Evolutionary conservation across 2,329 filamentous ascomycete species (phyloP), one percentile per base, ranked within the genome.

Genomic region (Penicillium olsonii): DNA sequence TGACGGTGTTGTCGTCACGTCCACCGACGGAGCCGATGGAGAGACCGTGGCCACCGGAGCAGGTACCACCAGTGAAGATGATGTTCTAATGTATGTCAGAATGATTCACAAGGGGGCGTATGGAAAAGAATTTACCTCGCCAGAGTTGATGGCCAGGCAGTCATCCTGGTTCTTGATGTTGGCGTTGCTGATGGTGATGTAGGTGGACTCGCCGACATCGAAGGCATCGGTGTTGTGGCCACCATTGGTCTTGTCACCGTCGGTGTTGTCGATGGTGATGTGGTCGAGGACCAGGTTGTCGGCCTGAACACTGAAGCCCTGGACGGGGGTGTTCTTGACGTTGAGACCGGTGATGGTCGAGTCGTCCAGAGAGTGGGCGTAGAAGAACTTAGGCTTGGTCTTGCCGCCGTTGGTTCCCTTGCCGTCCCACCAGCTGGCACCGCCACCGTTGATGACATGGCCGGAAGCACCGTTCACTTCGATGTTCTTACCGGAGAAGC

Each of bases 311-410:
- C 70, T 67, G 56, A 73, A 66, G 18, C 63, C 67, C 56, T 71
- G 68, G 5, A 71, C 65, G 6, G 68, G 69, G 19, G 68, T 69
- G 57, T 72, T 70, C 62, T 68, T 60, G 55, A 72, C 62, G 18
- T 64, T 57, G 9, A 73, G 50, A 33, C 64, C 60, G 17, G 53
- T 58, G 54, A 73, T 70, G 27, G 57, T 61, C 14, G 68, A 71
- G 44, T 65, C 54, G 19, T 58, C 61, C 43, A 71, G 52, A 5
- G 42, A 38, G 50, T 71, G 69, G 18, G 77, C 77, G 56, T 69
- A 76, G 75, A 85, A 84, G 73, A 86, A 84, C 73, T 85, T 82
- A 57, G 84, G 84, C 77, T 87, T 87, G 18, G 66, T 80, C 70
- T 79, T 79, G 65, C 84, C 83, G 24, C 83, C 81, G 62, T 84